Conservation (phyloP, 78 protist genomes). For the Dictyostelium capitatum region DNA sequence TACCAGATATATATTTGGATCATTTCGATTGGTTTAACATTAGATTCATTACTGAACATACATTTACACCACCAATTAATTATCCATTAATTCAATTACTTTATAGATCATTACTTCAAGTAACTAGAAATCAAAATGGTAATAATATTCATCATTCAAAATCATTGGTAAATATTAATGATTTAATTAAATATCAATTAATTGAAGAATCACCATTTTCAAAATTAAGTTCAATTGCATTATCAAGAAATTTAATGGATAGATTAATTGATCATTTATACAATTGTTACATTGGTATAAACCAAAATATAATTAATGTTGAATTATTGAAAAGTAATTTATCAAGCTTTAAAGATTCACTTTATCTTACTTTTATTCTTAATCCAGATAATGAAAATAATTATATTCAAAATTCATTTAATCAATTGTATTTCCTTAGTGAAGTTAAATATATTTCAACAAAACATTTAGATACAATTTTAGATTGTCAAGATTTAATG, state of each 20-base stretch:
- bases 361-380: conserved; percentile 24
- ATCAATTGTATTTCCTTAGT: conserved; percentile 16
- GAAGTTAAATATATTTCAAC: not conserved
- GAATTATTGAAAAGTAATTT: not conserved
- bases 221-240: not conserved
- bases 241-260: conserved; percentile 24
- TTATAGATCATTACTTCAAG: not conserved
- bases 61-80: not conserved
- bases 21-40: conserved; percentile 21
- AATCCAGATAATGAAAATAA: conserved; percentile 26
- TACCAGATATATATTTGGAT: conserved; percentile 23
- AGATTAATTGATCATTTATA: conserved; percentile 18
- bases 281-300: not conserved
- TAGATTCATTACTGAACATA: not conserved
- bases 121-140: not conserved
- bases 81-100: conserved; percentile 5
- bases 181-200: conserved; percentile 28
- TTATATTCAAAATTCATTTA: conserved; percentile 26
- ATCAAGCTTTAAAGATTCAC: conserved; percentile 3
- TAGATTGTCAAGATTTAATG: not conserved
- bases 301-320: not conserved
- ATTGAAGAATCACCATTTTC: not conserved
- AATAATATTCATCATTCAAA: not conserved
- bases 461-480: not conserved
- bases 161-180: not conserved